Percentiles rank a stretch among this genome's conserved stretches.
These are phyloP conservation scores for Vigna mungo DNA, from an alignment of 306 rosid species.

Conservation along the genomic window DNA sequence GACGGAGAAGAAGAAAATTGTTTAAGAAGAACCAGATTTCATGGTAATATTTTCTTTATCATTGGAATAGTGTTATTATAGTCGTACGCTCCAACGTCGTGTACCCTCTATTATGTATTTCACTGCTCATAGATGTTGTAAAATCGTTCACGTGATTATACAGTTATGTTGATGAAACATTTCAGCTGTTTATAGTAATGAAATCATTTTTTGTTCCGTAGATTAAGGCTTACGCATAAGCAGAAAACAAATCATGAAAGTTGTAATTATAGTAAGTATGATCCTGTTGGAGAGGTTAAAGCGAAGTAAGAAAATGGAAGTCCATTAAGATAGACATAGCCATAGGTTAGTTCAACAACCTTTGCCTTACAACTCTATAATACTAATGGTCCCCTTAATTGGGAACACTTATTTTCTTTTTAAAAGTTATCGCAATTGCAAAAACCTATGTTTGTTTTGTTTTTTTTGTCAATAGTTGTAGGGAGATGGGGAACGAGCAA, in stretches of 20 bases:
- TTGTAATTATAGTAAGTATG: not conserved
- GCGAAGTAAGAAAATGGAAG: not conserved
- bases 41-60: not conserved
- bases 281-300: not conserved
- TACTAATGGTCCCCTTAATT: conserved; percentile 3
- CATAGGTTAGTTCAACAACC: conserved; percentile 35
- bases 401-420: not conserved
- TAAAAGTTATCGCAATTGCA: not conserved
- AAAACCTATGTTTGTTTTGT: not conserved
- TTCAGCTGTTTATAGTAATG: conserved; percentile 5
- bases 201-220: not conserved
- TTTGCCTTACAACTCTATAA: not conserved
- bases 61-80: not conserved
- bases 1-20: not conserved
- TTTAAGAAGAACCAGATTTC: not conserved
- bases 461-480: not conserved
- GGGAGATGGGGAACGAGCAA: not conserved
- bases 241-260: not conserved
- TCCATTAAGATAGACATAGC: not conserved
- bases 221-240: conserved; percentile 36
- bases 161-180: conserved; percentile 10
- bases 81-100: not conserved
- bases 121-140: conserved; percentile 20
- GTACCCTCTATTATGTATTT: conserved; percentile 16
- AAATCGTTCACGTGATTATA: conserved; percentile 35